Evolutionary conservation across 148 eudicot genomes (phyloP), one percentile per base, ranked within the genome.

Genomic region (Amaranthus palmeri): DNA sequence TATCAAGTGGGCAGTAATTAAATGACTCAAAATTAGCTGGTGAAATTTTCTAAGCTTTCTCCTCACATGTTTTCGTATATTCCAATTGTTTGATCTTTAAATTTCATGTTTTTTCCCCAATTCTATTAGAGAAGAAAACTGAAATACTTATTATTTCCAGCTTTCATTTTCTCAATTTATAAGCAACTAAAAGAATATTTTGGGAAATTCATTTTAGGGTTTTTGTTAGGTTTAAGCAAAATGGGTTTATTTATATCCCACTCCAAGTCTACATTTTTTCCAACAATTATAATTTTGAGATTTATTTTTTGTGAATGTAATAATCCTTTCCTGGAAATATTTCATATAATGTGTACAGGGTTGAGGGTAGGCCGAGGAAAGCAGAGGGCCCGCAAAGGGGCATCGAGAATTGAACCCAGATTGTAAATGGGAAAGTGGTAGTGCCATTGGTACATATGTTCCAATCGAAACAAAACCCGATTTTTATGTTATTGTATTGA

Each of bases 221-320:
- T 78, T 72, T 59, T 25, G 76, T 74, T 67, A 40, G 62, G 56
- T 79, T 74, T 79, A 74, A 65, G 78, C 70, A 70, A 74, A 5
- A 69, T 79, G 74, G 57, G 72, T n/a, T 64, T 65, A 43, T 70
- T 65, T 65, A 51, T 58, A 74, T 76, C 75, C 18, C 61, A 74
- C 81, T 74, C 51, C 65, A 79, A 69, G 61, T 18, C 47, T 17
- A 50, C 13, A 0, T 55, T 53, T 67, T 59, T 10, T 65, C 5
- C 54, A 65, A 65, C 2, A 47, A 42, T 65, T 65, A 58, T 8
- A 14, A 8, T 69, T 47, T 55, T 41, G 61, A 69, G 72, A 44
- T 7, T 70, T 63, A 9, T 10, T 44, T 61, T 61, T 54, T 61
- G 78, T 74, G 70, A 66, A 6, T 73, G 63, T 73, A 57, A 57